These are phyloP conservation scores for Globisporangium parvum DNA, from an alignment of 352 stramenopile species.

Conservation along the genomic window DNA sequence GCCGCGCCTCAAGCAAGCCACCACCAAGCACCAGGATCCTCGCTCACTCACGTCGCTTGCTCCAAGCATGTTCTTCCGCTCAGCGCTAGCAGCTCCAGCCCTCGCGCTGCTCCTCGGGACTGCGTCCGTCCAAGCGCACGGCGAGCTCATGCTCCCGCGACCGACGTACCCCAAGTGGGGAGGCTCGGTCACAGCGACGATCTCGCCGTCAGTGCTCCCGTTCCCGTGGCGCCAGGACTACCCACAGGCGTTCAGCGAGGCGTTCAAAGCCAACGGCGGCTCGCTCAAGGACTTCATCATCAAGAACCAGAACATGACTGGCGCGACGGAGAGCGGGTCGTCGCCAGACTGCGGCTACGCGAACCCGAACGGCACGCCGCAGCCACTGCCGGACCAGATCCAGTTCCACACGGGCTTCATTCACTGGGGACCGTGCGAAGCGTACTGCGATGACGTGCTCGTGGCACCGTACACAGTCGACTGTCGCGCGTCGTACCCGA, in stretches of 20 bases:
- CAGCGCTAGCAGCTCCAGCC: background rate
- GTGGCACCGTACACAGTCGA: conserved; percentile 9
- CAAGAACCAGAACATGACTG: conserved; percentile 23
- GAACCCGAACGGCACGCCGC: conserved; percentile 2
- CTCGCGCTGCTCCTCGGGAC: background rate
- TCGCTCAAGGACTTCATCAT: conserved; percentile 27
- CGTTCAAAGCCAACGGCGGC: conserved; percentile 3
- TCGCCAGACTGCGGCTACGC: conserved; percentile 4
- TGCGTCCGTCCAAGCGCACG: conserved; percentile 1
- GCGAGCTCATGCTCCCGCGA: conserved; percentile 1
- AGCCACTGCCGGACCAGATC: conserved; percentile 9
- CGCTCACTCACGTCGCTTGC: background rate
- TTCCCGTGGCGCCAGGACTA: conserved; percentile 8
- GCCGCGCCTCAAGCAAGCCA: background rate
- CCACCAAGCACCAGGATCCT: background rate
- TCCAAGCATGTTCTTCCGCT: background rate
- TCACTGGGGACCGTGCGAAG: conserved; percentile 13
- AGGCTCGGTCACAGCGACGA: conserved; percentile 1
- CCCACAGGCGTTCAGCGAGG: conserved; percentile 2
- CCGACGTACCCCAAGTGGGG: conserved; percentile 8
- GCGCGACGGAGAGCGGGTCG: background rate
- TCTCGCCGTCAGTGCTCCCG: conserved; percentile 1
- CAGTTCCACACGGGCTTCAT: conserved; percentile 19
- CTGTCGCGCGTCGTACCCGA: conserved; percentile 10
- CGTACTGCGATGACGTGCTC: conserved; percentile 13